phyloP scores from a whole-genome alignment of 2,329 filamentous ascomycete species.

The Sporothrix brunneoviolacea region DNA sequence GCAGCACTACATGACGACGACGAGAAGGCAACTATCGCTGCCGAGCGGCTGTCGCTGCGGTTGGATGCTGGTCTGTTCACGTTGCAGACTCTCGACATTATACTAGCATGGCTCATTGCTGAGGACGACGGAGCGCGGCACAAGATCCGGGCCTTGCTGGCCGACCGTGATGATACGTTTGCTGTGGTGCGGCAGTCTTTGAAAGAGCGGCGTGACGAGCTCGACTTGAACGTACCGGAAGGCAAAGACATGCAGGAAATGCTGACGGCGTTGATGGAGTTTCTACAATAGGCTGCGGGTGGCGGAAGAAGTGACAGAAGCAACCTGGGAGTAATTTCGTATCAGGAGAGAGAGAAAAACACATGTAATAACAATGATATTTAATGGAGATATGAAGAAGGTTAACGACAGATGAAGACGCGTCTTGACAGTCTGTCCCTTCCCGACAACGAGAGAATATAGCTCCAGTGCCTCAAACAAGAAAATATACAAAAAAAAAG shows the following conservation, averaged over 20 bases:
- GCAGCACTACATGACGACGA: slow-evolving; percentile 46
- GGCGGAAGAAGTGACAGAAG: neutral
- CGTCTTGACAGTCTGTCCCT: too few relatives aligned
- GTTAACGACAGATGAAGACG: too few relatives aligned
- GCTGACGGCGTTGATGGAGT: slow-evolving; percentile 46
- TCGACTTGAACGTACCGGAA: slow-evolving; percentile 46
- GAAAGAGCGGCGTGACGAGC: slow-evolving; percentile 48
- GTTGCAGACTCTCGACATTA: slow-evolving; percentile 74
- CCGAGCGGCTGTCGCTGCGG: slow-evolving; percentile 66
- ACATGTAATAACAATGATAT: neutral
- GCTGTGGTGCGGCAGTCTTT: slow-evolving; percentile 59
- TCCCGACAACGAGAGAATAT: neutral
- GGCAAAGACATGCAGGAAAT: slow-evolving; percentile 52
- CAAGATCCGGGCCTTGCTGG: slow-evolving; percentile 57
- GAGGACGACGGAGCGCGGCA: slow-evolving; percentile 72
- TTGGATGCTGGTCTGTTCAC: slow-evolving; percentile 81
- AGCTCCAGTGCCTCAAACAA: too few relatives aligned
- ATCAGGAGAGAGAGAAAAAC: neutral
- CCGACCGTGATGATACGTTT: slow-evolving; percentile 61
- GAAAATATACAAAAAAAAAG: neutral
- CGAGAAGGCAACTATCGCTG: slow-evolving; percentile 54
- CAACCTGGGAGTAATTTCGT: too few relatives aligned
- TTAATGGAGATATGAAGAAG: too few relatives aligned
- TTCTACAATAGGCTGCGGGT: slow-evolving; percentile 31
- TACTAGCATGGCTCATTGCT: slow-evolving; percentile 84